Evolutionary conservation across 345 rosid species (phyloP).

Genomic region (thale cress (Arabidopsis thaliana)): TAIR10.1 NC_003070.9:23183501-23184000

Average conservation of each 20-base stretch:
- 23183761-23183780: too few species aligned
- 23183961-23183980: slow-evolving; percentile 51
- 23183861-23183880: slow-evolving; percentile 65
- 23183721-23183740: slow-evolving; percentile 62
- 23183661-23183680: slow-evolving; percentile 56
- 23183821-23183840: slow-evolving; percentile 71
- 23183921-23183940: slow-evolving; percentile 51
- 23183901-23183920: slow-evolving; percentile 54
- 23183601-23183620: background rate
- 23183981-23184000: background rate
- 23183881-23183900: slow-evolving; percentile 75
- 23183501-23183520: too few species aligned
- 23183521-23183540: too few species aligned
- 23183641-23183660: background rate
- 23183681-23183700: slow-evolving; percentile 85
- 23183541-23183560: too few species aligned
- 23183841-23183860: slow-evolving; percentile 76
- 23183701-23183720: slow-evolving; percentile 78
- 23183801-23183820: slow-evolving; percentile 53
- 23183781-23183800: background rate
- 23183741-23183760: slow-evolving; percentile 33
- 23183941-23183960: slow-evolving; percentile 74
- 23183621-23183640: too few species aligned
- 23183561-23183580: too few species aligned
- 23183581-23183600: background rate